These are phyloP conservation scores for Pleurozium schreberi DNA, from an alignment of 225 moss, liverwort and hornwort genomes.

Conservation along the genomic window DNA sequence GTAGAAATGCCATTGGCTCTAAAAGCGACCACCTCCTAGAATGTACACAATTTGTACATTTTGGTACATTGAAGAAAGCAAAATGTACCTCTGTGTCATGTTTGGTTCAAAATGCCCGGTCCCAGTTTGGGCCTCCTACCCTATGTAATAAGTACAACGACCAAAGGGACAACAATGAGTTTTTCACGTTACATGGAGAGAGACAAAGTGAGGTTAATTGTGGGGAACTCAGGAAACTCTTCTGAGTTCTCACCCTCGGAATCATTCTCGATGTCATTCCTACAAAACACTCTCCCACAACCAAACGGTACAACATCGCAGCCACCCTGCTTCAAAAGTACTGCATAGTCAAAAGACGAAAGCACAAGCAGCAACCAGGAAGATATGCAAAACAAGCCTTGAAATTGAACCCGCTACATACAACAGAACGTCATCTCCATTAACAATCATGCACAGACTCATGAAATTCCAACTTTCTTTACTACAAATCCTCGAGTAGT, in stretches of 20 bases:
- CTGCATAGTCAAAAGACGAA: background rate
- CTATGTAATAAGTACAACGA: no score
- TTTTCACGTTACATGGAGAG: no score
- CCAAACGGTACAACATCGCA: background rate
- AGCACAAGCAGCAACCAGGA: background rate
- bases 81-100: no score
- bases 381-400: background rate
- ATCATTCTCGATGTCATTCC: background rate
- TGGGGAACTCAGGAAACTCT: background rate
- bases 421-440: background rate
- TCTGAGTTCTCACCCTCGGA: background rate
- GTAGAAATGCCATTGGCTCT: no score
- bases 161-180: no score
- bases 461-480: background rate
- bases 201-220: background rate
- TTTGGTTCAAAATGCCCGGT: no score
- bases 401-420: background rate
- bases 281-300: background rate
- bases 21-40: no score
- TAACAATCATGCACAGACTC: background rate
- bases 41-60: no score
- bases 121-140: no score
- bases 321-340: background rate
- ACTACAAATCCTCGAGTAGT: conserved; percentile 22
- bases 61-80: no score